phyloP scores from a whole-genome alignment of 805 yeast species.

The Yarrowia sp. region DNA sequence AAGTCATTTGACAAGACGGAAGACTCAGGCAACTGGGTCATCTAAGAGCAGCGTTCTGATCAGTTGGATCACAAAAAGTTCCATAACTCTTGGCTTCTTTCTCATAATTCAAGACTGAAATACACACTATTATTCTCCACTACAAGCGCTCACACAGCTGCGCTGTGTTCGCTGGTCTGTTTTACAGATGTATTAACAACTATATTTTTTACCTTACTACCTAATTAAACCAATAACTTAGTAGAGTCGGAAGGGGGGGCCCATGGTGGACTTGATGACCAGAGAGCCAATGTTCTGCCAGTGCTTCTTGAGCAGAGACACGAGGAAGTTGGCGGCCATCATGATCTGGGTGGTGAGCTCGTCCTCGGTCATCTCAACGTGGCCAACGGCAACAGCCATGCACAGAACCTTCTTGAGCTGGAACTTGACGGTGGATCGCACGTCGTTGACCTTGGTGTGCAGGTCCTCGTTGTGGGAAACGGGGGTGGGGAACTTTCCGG shows the following conservation, averaged over 20 bases:
- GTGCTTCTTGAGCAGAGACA: conserved; percentile 99
- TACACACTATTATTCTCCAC: no score
- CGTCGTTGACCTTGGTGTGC: conserved; percentile 94
- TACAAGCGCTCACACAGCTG: no score
- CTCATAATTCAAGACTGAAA: no score
- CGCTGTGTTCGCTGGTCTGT: not conserved
- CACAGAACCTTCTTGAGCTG: conserved; percentile 99
- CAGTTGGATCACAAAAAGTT: no score
- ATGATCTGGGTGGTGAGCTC: conserved; percentile 95
- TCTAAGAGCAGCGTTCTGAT: no score
- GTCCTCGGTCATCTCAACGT: conserved; percentile 99
- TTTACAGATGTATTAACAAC: conserved; percentile 21
- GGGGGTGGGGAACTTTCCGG: conserved; percentile 99
- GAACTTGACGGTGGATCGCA: conserved; percentile 99
- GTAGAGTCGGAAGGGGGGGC: conserved; percentile 99
- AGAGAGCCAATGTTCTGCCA: conserved; percentile 99
- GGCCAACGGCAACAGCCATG: conserved; percentile 99
- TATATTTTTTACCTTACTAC: conserved; percentile 7
- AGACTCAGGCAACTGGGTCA: no score
- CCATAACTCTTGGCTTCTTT: no score
- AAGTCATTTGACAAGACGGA: no score
- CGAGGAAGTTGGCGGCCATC: conserved; percentile 99
- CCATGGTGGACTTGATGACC: conserved; percentile 99
- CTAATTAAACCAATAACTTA: conserved; percentile 53
- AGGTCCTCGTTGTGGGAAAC: conserved; percentile 99